Evolutionary conservation across 1,284 basidiomycete species (phyloP), one percentile per base, ranked within the genome.

Genomic region (Trametes hirsuta): DNA sequence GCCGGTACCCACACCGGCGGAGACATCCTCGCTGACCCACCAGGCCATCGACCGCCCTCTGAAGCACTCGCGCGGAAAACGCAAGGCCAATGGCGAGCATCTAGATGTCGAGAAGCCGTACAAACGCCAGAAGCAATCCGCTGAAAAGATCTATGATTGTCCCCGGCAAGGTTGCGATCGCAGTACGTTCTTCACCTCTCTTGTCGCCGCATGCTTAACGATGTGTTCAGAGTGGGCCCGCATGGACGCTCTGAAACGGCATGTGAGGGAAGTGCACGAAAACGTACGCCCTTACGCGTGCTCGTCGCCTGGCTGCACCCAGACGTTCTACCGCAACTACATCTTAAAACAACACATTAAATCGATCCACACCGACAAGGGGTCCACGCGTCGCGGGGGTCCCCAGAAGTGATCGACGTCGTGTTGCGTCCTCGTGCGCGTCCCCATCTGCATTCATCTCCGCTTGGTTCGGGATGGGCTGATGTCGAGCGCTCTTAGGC

Each of bases 381-480:
- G 56, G 46, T 55, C 56, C 10, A 53, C 56, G n/a, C 61, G 49
- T 14, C 47, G 56, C 30, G 53, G 55, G 48, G 11, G n/a, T 24
- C 34, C 36, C 34, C 45, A 25, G 55, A 41, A 10, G 21, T 42
- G 34, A 47, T 4, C 47, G 39, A 42, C 39, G 6, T 24, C 25
- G 37, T 47, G 25, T 14, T 41, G 51, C 14, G 40, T 45, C 24
- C 48, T 40, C 55, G 49, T 50, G 35, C 22, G 55, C 22, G 55
- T 47, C 21, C 22, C 1, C 34, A 24, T 37, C 30, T 12, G 2
- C 25, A 15, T 15, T n/a, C 14, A 1, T 15, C 5, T 24, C 50
- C 42, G 35, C 12, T 39, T 3, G 24, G 22, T 24, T 42, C 11
- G 10, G 42, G 5, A 10, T 44, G 15, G 42, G 34, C 53, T 51